A percentile compares a stretch with the other conserved stretches of the same genome.
phyloP scores from a whole-genome alignment of 257 asterid genomes.

The Gentiana straminea region DNA sequence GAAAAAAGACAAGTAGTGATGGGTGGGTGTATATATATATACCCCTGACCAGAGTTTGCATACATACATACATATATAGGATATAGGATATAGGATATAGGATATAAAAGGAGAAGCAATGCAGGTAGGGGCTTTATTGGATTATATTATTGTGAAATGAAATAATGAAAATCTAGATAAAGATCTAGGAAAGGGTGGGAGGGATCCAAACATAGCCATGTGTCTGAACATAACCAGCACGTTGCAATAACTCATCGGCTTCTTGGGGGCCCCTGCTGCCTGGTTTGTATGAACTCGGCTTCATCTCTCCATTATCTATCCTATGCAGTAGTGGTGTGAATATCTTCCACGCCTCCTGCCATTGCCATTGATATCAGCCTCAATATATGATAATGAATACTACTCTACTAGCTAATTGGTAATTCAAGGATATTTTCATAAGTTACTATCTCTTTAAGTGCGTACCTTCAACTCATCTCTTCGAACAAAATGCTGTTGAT shows the following conservation, averaged over 20 bases:
- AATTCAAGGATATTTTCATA: background rate
- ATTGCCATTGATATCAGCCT: background rate
- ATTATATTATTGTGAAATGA: no score
- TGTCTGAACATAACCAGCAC: slow-evolving; percentile 76
- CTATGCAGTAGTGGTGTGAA: slow-evolving; percentile 88
- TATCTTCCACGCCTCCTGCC: slow-evolving; percentile 93
- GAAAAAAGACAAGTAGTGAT: no score
- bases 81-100: no score
- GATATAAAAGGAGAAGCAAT: no score
- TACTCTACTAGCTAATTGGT: background rate
- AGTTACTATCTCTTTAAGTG: background rate
- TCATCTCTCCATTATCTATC: slow-evolving; percentile 66
- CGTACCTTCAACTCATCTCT: slow-evolving; percentile 89
- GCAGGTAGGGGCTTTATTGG: no score
- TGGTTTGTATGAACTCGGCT: slow-evolving; percentile 55
- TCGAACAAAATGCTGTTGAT: slow-evolving; percentile 97
- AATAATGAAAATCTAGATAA: no score
- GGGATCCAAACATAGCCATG: slow-evolving; percentile 90
- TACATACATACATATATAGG: no score
- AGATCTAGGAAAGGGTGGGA: slow-evolving; percentile 37
- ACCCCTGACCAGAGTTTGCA: no score
- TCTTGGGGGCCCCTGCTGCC: slow-evolving; percentile 88
- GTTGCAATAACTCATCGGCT: slow-evolving; percentile 63
- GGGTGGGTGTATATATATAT: no score
- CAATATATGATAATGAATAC: background rate